Base-by-base conservation (phyloP, 2,329 filamentous ascomycete species). In the Myriangium duriaei region DNA sequence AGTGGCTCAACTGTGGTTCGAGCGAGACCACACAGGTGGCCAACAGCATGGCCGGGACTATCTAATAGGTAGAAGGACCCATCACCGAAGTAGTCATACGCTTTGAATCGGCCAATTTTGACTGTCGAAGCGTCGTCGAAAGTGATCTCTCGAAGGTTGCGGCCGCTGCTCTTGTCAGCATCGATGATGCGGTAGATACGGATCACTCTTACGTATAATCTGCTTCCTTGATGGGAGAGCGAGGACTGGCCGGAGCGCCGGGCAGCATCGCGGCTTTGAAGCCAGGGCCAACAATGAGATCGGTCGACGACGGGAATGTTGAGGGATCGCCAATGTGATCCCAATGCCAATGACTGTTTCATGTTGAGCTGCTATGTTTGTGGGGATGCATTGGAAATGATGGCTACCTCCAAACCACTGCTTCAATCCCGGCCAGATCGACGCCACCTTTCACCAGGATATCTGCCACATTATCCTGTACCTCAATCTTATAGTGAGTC, bases 21-120 rank as follows among this genome's bases (percentile, higher is more conserved):
- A 1, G 64, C 68, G 0, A 73, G 55, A 2, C 58, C 69, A 40
- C 61, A 63, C 10, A 69, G 51, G 45, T 71, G 68, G 1, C 65
- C 67, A 11, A 67, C 51, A 0, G 62, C 60, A 46, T 73, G 69
- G 1, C 71, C 71, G 0, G 69, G 68, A 5, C 62, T 61, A 45
- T 69, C 56, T 17, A 74, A 56, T 1, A 75, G 55, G 47, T 72
- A 74, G 43, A 76, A 70, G n/a, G 56, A 63, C 1, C 70, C 71
- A 47, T 75, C 70, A 2, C 62, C 62, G 39, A 73, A 75, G 47
- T 63, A 74, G 48, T 75, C 71, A 14, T 57, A 51, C 1, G 67
- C 66, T 19, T 54, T 46, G 45, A 68, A 69, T 4, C 57, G 47
- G 1, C 63, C 66, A 15, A 69, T 63, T 39, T 59, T 56, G 2